Conservation (phyloP, 352 stramenopile species). For the Pythium aphanidermatum region DNA sequence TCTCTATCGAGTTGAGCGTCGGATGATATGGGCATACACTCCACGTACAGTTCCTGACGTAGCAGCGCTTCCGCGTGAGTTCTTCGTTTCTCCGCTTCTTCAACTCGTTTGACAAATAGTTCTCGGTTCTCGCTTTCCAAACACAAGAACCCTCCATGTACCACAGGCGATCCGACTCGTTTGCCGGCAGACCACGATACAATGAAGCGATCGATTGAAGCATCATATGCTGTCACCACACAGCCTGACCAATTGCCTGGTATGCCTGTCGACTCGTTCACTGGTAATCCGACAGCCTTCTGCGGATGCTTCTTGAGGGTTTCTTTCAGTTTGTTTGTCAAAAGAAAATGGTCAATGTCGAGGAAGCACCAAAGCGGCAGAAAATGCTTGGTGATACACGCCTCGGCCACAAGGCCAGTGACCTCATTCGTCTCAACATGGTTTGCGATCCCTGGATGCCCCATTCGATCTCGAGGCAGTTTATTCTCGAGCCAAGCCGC, state of each 20-base stretch:
- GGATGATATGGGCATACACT: conserved; percentile 67
- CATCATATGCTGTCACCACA: conserved; percentile 67
- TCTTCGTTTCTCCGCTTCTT: conserved; percentile 34
- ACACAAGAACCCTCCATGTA: conserved; percentile 57
- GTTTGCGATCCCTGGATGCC: conserved; percentile 30
- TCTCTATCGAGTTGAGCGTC: conserved; percentile 62
- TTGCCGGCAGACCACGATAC: conserved; percentile 74
- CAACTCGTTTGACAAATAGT: conserved; percentile 38
- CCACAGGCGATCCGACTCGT: conserved; percentile 57
- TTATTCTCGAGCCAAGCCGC: conserved; percentile 43
- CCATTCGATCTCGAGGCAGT: conserved; percentile 35
- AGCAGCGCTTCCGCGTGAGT: conserved; percentile 58
- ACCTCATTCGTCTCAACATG: neutral
- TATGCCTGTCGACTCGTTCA: conserved; percentile 48
- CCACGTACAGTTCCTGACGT: conserved; percentile 57
- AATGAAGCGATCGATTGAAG: conserved; percentile 36
- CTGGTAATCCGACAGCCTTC: conserved; percentile 57
- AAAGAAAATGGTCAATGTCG: conserved; percentile 31
- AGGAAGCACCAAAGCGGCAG: conserved; percentile 73
- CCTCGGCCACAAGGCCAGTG: neutral
- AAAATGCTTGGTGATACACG: conserved; percentile 41
- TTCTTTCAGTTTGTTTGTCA: conserved; percentile 1
- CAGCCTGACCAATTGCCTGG: conserved; percentile 69
- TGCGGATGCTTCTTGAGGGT: conserved; percentile 13
- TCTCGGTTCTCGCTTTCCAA: conserved; percentile 49